Base-by-base conservation (phyloP, 345 rosid species). In the Sapria himalayana region DNA sequence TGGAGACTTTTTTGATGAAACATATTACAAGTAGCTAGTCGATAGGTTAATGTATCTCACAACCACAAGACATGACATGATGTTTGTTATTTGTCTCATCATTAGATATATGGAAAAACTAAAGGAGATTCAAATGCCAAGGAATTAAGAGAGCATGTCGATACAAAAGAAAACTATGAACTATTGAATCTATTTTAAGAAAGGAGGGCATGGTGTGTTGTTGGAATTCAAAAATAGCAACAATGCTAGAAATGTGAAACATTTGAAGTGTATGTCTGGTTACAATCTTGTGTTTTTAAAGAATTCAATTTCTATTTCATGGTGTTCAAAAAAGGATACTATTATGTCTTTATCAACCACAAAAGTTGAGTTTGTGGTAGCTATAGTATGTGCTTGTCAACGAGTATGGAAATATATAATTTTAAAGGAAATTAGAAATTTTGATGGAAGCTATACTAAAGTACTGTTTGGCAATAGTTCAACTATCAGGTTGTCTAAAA, bases 1-100 rank as follows among this genome's bases (percentile, higher is more conserved):
- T 5, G 46, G 13, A 23, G 33, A 7, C 1, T 14, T 13, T 9
- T 19, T 25, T 8, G 19, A 42, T 15, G 21, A 15, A 3, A n/a
- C 35, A 0, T 10, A 7, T 16, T 42, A 2, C 2, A 42, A 25
- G 4, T 16, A 25, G 1, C 9, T 42, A 0, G 21, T 42, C 2
- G 46, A 35, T 0, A 42, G 46, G 9, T 22, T 25, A 3, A 25
- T 42, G 46, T 27, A 41, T 7, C 16, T 41, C 11, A 41, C 45
- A 0, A n/a, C 32, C 0, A 41, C 32, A 3, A 7, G 11, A 24
- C 46, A 20, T 3, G 46, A 42, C 12, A 1, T 42, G 0, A 42
- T 42, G 46, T 42, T 24, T 11, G 5, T 13, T 15, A 10, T 14
- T 1, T 23, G 45, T 16, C 2, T 41, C 6, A 14, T 41, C 9